phyloP scores from a whole-genome alignment of 2,329 filamentous ascomycete species.

The Pochonia chlamydosporia region DNA sequence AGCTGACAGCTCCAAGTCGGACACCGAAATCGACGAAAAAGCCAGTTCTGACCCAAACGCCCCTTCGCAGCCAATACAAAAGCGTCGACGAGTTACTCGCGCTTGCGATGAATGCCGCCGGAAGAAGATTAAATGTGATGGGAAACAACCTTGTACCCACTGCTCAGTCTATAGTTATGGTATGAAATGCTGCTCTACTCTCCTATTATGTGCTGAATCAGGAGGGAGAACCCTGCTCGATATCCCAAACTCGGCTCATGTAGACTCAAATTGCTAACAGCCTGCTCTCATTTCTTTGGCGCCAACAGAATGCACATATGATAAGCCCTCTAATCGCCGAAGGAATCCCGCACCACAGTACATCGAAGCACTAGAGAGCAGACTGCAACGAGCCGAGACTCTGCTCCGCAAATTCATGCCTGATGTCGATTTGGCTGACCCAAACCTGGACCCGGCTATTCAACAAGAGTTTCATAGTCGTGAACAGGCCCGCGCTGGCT shows the following conservation, averaged over 20 bases:
- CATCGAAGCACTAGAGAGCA: slow-evolving; percentile 80
- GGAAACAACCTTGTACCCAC: slow-evolving; percentile 85
- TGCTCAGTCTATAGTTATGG: slow-evolving; percentile 98
- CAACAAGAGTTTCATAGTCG: slow-evolving; percentile 61
- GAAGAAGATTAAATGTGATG: slow-evolving; percentile 86
- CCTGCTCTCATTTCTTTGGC: not conserved
- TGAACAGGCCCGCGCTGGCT: slow-evolving; percentile 43
- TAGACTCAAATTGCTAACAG: not conserved
- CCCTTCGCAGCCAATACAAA: slow-evolving; percentile 59
- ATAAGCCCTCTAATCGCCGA: slow-evolving; percentile 86
- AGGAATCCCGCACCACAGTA: slow-evolving; percentile 90
- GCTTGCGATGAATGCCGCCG: slow-evolving; percentile 78
- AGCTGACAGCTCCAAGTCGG: slow-evolving; percentile 37
- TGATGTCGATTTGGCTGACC: slow-evolving; percentile 78
- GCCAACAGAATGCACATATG: slow-evolving; percentile 81
- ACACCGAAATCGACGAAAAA: slow-evolving; percentile 34
- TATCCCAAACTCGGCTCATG: no score
- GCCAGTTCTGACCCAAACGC: slow-evolving; percentile 23
- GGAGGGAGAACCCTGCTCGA: no score
- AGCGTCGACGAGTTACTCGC: slow-evolving; percentile 70
- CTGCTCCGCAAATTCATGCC: slow-evolving; percentile 75
- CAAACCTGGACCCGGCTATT: slow-evolving; percentile 70
- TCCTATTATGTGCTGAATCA: not conserved
- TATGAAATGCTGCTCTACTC: slow-evolving; percentile 34
- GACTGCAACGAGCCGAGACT: slow-evolving; percentile 76